phyloP scores from a whole-genome alignment of 2,329 filamentous ascomycete genomes.

The Alternaria novae-zelandiae region DNA sequence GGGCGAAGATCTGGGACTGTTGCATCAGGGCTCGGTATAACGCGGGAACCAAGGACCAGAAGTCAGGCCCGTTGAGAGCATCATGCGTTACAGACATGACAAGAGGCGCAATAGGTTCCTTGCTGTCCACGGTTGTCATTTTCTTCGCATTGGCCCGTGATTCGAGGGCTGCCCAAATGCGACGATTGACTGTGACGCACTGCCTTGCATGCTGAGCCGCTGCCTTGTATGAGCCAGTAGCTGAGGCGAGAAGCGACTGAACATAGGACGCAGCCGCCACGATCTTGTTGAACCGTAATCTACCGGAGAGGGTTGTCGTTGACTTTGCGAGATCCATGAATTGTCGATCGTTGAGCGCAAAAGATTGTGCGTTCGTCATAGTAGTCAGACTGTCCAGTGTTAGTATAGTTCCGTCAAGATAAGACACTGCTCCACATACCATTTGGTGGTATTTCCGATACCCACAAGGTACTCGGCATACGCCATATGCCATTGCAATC shows the following conservation, averaged over 20 bases:
- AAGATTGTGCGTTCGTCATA: slow-evolving; percentile 36
- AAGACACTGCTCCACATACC: slow-evolving; percentile 33
- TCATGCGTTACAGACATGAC: slow-evolving; percentile 54
- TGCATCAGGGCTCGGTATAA: slow-evolving; percentile 75
- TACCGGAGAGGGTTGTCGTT: slow-evolving; percentile 41
- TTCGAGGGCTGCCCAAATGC: slow-evolving; percentile 60
- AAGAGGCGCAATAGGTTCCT: slow-evolving; percentile 29
- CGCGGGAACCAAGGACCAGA: slow-evolving; percentile 80
- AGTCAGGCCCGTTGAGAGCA: slow-evolving; percentile 66
- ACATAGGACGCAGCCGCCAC: slow-evolving; percentile 68
- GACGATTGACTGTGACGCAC: slow-evolving; percentile 57
- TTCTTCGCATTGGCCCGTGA: slow-evolving; percentile 42
- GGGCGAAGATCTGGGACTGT: slow-evolving; percentile 78
- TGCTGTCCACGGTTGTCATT: slow-evolving; percentile 10
- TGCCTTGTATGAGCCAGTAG: slow-evolving; percentile 55
- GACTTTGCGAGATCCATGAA: slow-evolving; percentile 41
- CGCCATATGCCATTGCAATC: slow-evolving; percentile 69
- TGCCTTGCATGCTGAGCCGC: slow-evolving; percentile 58
- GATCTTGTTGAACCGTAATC: slow-evolving; percentile 56
- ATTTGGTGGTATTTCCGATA: slow-evolving; percentile 70
- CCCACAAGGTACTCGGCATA: slow-evolving; percentile 77
- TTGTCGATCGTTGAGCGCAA: slow-evolving; percentile 35
- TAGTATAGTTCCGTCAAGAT: slow-evolving; percentile 9
- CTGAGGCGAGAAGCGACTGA: slow-evolving; percentile 69
- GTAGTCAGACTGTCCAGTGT: slow-evolving; percentile 32